Base-by-base conservation (phyloP, 495 filamentous ascomycete species). In the Aspergillus panamensis region DNA sequence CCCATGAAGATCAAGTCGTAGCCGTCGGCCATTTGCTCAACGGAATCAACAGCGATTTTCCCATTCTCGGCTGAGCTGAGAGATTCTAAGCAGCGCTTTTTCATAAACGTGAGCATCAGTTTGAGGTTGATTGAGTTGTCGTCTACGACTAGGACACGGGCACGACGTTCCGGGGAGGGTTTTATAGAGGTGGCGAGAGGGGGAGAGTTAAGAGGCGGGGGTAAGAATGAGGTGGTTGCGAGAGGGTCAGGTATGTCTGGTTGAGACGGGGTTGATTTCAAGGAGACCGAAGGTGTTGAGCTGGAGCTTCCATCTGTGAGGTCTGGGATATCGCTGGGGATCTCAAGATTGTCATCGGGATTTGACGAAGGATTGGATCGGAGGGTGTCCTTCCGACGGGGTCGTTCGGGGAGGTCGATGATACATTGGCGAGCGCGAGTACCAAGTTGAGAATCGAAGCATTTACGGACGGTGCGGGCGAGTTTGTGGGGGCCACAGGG, bases 41-140 rank as follows among this genome's bases (percentile, higher is more conserved):
- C 80, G 0, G 74, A 74, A 13, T 82, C 71, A 4, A 84, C 75
- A 1, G 82, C 81, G 13, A 80, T 53, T 29, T 80, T 73, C 14
- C 82, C 82, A 51, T 83, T 80, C 55, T 78, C 75, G 3, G 80
- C 82, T 0, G 76, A 70, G n/a, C 69, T 66, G 6, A 83, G 59
- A 4, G 61, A 62, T 1, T 62, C 48, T 43, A 80, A 66, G 5
- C 72, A 62, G 3, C 80, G 73, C 50, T 77, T 82, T 32, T 74
- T 75, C 75, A 88, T 80, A 57, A 84, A 85, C 0, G 83, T 83
- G 39, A 82, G 71, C 45, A 90, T 80, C 0, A 90, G 72, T n/a
- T 82, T 84, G 33, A 90, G 79, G 60, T 91, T 91, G 62, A 91
- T 89, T 3, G 78, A 73, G 65, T 91, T 91, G 62, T 91, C 88